Evolutionary conservation across 2,329 filamentous ascomycete genomes (phyloP).

Genomic region (Arthrobotrys entomopaga): DNA sequence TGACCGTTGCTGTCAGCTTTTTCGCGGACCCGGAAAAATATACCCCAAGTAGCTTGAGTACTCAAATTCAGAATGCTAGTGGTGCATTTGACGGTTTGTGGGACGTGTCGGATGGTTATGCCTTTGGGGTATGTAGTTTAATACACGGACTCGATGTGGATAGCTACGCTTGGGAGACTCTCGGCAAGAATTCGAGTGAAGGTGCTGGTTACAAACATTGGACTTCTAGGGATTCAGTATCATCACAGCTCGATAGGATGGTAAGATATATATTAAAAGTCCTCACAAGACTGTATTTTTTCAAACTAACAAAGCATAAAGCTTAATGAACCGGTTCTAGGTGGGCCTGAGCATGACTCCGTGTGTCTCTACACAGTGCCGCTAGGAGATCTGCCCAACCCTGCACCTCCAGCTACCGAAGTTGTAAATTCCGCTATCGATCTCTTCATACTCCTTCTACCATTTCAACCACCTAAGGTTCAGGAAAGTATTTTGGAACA

Average conservation of each 20-base stretch:
- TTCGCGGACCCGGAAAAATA: slow-evolving; percentile 95
- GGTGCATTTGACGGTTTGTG: slow-evolving; percentile 92
- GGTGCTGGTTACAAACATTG: slow-evolving; percentile 59
- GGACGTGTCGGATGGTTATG: slow-evolving; percentile 93
- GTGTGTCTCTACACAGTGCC: slow-evolving; percentile 76
- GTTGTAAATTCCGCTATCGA: slow-evolving; percentile 95
- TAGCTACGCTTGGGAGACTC: slow-evolving; percentile 71
- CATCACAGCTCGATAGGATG: slow-evolving; percentile 62
- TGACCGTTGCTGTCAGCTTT: slow-evolving; percentile 87
- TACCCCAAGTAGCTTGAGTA: slow-evolving; percentile 82
- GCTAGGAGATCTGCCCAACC: slow-evolving; percentile 66
- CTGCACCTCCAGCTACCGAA: slow-evolving; percentile 85
- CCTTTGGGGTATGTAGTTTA: slow-evolving; percentile 90
- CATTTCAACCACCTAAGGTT: slow-evolving; percentile 86
- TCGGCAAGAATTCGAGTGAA: slow-evolving; percentile 51
- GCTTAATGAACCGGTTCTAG: slow-evolving; percentile 61
- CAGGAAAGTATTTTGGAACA: slow-evolving; percentile 97
- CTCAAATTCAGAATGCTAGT: slow-evolving; percentile 88
- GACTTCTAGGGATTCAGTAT: slow-evolving; percentile 58
- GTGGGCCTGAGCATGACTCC: slow-evolving; percentile 88
- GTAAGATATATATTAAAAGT: slow-evolving; percentile 59
- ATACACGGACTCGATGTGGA: slow-evolving; percentile 79
- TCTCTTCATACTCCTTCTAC: slow-evolving; percentile 89
- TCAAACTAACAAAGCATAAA: slow-evolving; percentile 57
- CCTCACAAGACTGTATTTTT: slow-evolving; percentile 17